phyloP scores from a whole-genome alignment of 1,284 basidiomycete species.

The Phellopilus nigrolimitatus region DNA sequence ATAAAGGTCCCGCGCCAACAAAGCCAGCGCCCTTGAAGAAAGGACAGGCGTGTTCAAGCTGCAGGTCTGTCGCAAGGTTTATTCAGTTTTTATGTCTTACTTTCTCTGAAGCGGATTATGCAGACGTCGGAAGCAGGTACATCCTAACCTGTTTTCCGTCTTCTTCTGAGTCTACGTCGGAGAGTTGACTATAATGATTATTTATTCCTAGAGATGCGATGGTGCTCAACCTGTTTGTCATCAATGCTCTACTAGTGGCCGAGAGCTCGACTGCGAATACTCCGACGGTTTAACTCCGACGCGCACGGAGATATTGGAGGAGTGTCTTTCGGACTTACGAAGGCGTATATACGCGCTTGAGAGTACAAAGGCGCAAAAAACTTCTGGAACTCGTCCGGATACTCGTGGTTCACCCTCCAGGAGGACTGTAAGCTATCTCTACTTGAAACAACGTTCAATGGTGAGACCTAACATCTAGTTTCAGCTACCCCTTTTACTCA shows the following conservation, averaged over 20 bases:
- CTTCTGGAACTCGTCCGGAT: not conserved
- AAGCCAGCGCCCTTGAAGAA: conserved; percentile 24
- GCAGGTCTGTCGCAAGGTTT: conserved; percentile 23
- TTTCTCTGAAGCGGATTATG: not conserved
- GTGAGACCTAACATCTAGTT: not conserved
- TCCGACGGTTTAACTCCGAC: conserved; percentile 32
- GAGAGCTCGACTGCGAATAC: conserved; percentile 40
- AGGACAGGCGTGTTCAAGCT: conserved; percentile 27
- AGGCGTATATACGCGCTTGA: conserved; percentile 36
- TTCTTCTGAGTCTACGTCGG: too few species aligned
- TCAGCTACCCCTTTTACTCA: not conserved
- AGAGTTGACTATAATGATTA: not conserved
- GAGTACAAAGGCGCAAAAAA: not conserved
- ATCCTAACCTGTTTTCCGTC: not conserved
- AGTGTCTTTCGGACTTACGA: conserved; percentile 33
- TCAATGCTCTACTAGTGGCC: conserved; percentile 32
- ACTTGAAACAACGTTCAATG: too few species aligned
- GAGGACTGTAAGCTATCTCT: too few species aligned
- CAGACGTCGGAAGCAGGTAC: conserved; percentile 39
- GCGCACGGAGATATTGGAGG: conserved; percentile 35
- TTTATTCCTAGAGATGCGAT: conserved; percentile 35
- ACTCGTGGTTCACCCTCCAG: too few species aligned
- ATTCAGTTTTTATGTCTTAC: not conserved
- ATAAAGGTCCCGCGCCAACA: not conserved
- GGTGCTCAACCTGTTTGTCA: conserved; percentile 35